Evolutionary conservation across 2,329 filamentous ascomycete species (phyloP), one percentile per base, ranked within the genome.

Genomic region (Didymella lethalis): DNA sequence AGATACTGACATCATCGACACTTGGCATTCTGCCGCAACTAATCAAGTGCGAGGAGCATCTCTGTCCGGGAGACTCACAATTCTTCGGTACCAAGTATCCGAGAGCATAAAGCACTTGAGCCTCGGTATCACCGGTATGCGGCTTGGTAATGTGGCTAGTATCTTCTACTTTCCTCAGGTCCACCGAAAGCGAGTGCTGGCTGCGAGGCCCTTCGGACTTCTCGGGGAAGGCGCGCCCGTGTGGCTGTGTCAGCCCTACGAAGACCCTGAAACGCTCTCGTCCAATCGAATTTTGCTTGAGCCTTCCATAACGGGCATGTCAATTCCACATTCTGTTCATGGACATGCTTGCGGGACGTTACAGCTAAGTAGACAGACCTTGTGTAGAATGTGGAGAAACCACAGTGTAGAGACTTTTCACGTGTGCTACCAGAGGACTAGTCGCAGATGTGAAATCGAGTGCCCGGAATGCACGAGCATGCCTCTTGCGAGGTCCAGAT

Each of bases 1-100:
- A 43, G 46, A 46, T 70, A 66, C 71, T 72, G 70, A 72, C 71
- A 73, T 71, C 34, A 58, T 48, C 38, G 31, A 18, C 10, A 10
- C 25, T 54, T 55, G 67, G 59, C 59, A 40, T 31, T 56, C 38
- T 45, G 44, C 38, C 16, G 48, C 25, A 23, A 25, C 56, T 36
- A 50, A 40, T 14, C 50, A 32, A 46, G 28, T 48, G 34, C 32
- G n/a, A 57, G 28, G 14, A 50, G 38, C 38, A 40, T 49, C 40
- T 41, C 10, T 52, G 32, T 44, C 43, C 29, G n/a, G 16, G 14
- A 47, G 10, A n/a, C 18, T 46, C 16, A 11, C 10, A 36, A 20
- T 23, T 18, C n/a, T 46, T 43, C 45, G 44, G 54, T 14, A n/a
- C n/a, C 7, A 47, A 36, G 16, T 2, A 20, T 32, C 44, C 31